Base-by-base conservation (phyloP, 768 basidiomycete genomes). In the Amanita subjunquillea region DNA sequence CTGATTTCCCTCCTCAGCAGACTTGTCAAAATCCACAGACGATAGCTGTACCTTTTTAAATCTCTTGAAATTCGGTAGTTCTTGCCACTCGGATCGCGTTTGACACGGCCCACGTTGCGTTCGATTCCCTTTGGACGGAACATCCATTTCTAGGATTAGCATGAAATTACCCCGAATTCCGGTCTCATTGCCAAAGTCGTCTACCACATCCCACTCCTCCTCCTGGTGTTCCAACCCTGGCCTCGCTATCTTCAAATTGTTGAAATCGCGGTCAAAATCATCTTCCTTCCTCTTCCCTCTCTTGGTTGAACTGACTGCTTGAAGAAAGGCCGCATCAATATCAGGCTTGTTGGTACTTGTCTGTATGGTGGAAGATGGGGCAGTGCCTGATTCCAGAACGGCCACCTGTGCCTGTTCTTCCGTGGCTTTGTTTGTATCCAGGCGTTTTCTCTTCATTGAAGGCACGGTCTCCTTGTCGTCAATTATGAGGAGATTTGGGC, bases 211-310 rank as follows among this genome's bases (percentile, higher is more conserved):
- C 83, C 82, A 85, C 43, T 76, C 72, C 30, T 67, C 68, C 17
- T 79, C 75, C 25, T 73, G 72, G 3, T 60, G 65, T 51, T 67
- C 68, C 48, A 81, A 56, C 47, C 79, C 78, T 2, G 85, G 82
- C 59, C 79, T 83, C 5, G 81, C 75, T 42, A 90, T 85, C 58
- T 78, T 80, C 52, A 90, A 68, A 41, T 83, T 79, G 61, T 88
- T 87, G 60, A 91, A 91, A 53, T 90, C 87, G 15, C 83, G 75
- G 65, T 91, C 87, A 55, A 87, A 87, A 3, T 72, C 71, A 59
- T 87, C 83, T 60, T 86, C 85, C 2, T 66, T 57, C 60, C 75
- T 82, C 70, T 83, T 86, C 1, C 80, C 83, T 17, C 75, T 73
- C 59, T 86, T 88, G 20, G 71, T 83, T 1, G 85, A 85, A 7